Conservation (phyloP, 2,329 filamentous ascomycete genomes). For the Mycogone perniciosa region DNA sequence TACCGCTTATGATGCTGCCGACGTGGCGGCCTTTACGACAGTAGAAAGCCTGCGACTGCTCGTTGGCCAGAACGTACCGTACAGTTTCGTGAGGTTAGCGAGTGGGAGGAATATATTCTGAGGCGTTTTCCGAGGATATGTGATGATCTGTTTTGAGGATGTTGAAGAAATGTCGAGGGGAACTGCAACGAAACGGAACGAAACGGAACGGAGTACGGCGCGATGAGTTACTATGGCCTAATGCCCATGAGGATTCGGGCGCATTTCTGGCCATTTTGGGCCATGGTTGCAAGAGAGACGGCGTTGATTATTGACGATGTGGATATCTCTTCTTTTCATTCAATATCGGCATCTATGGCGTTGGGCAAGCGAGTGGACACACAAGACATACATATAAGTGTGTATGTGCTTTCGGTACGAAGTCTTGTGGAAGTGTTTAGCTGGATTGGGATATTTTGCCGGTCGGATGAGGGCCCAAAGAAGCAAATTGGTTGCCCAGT, state of each 20-base stretch:
- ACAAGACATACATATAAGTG: conserved; percentile 1
- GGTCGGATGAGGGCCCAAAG: too few species aligned
- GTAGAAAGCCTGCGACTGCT: conserved; percentile 73
- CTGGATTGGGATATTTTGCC: too few species aligned
- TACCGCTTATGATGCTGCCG: conserved; percentile 70
- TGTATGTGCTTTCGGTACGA: too few species aligned
- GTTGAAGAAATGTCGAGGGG: neutral
- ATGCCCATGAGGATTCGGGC: neutral
- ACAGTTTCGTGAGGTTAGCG: conserved; percentile 77
- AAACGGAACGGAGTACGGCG: neutral
- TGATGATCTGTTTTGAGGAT: too few species aligned
- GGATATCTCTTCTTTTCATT: neutral
- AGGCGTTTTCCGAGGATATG: neutral
- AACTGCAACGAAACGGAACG: neutral
- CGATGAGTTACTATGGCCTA: neutral
- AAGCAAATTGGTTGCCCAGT: too few species aligned
- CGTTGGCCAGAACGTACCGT: conserved; percentile 80
- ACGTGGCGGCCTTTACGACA: conserved; percentile 77
- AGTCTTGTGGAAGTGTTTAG: too few species aligned
- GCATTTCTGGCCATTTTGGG: too few species aligned
- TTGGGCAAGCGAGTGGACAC: conserved; percentile 7
- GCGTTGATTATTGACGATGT: neutral
- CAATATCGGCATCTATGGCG: conserved; percentile 7
- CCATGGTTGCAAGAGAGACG: neutral
- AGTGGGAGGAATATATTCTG: conserved; percentile 46